Conservation (phyloP, 2,329 filamentous ascomycete genomes). For the Nothopassalora personata region DNA sequence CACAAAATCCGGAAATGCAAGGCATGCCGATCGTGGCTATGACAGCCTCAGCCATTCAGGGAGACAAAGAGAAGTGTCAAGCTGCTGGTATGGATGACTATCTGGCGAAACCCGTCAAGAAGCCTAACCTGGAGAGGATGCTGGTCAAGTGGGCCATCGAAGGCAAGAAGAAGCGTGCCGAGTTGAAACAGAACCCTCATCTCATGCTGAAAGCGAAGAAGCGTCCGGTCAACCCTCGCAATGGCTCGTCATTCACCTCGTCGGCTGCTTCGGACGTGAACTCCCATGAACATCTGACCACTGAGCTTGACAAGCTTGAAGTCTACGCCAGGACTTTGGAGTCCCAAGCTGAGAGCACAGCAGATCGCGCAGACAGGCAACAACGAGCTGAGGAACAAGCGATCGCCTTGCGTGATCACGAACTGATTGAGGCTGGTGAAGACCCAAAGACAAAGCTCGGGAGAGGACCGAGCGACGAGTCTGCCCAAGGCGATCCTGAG, state of each 20-base stretch:
- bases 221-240: conserved; percentile 18
- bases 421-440: conserved; percentile 47
- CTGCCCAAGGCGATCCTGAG: neutral
- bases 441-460: conserved; percentile 30
- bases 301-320: conserved; percentile 32
- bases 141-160: conserved; percentile 61
- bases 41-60: conserved; percentile 73
- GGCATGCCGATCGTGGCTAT: conserved; percentile 74
- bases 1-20: conserved; percentile 47
- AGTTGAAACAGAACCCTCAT: conserved; percentile 16
- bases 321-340: conserved; percentile 37
- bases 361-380: conserved; percentile 43
- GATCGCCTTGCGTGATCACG: conserved; percentile 49
- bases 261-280: conserved; percentile 17
- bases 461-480: conserved; percentile 17
- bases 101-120: conserved; percentile 67
- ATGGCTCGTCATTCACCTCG: conserved; percentile 22
- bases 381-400: conserved; percentile 52
- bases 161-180: conserved; percentile 33
- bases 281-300: conserved; percentile 29
- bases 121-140: conserved; percentile 63
- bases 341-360: conserved; percentile 39
- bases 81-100: conserved; percentile 71
- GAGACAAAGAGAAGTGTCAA: conserved; percentile 68
- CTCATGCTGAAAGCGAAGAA: conserved; percentile 1